phyloP scores from a whole-genome alignment of 2,329 filamentous ascomycete genomes.

The Phoma sp. region DNA sequence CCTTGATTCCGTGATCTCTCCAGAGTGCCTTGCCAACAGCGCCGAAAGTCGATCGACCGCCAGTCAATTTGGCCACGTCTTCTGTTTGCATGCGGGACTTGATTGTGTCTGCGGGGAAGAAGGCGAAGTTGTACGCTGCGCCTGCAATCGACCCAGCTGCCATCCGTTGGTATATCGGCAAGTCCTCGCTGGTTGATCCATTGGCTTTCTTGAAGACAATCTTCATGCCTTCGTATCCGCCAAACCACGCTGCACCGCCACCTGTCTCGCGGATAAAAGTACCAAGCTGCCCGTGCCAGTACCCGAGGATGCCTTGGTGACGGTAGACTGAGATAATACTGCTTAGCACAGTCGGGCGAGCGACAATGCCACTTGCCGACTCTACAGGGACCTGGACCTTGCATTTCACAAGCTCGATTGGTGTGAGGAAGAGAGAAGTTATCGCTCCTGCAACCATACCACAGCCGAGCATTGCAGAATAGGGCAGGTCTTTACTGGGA shows the following conservation, averaged over 20 bases:
- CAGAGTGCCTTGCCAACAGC: constrained; percentile 76
- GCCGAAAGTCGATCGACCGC: constrained; percentile 70
- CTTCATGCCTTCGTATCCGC: constrained; percentile 62
- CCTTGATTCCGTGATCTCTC: constrained; percentile 78
- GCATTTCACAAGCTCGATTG: constrained; percentile 97
- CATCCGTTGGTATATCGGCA: constrained; percentile 87
- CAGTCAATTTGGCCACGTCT: constrained; percentile 63
- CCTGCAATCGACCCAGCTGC: constrained; percentile 85
- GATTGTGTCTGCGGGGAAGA: constrained; percentile 96
- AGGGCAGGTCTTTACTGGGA: constrained; percentile 65
- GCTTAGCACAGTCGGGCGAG: constrained; percentile 67
- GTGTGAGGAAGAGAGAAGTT: constrained; percentile 89
- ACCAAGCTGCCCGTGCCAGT: constrained; percentile 94
- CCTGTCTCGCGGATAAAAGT: constrained; percentile 94
- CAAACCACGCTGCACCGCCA: constrained; percentile 92
- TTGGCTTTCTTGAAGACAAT: constrained; percentile 67
- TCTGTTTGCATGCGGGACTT: constrained; percentile 97
- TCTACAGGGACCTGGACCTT: constrained; percentile 83
- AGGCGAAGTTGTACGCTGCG: constrained; percentile 94
- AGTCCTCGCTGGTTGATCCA: constrained; percentile 54
- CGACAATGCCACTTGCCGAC: constrained; percentile 44
- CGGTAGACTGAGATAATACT: constrained; percentile 82
- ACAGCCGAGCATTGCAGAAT: constrained; percentile 76
- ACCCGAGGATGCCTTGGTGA: constrained; percentile 81
- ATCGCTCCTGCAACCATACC: constrained; percentile 88